Percentiles rank a stretch among this genome's conserved stretches.
Conservation (phyloP, 306 rosid species). For the Alnus glutinosa region DNA sequence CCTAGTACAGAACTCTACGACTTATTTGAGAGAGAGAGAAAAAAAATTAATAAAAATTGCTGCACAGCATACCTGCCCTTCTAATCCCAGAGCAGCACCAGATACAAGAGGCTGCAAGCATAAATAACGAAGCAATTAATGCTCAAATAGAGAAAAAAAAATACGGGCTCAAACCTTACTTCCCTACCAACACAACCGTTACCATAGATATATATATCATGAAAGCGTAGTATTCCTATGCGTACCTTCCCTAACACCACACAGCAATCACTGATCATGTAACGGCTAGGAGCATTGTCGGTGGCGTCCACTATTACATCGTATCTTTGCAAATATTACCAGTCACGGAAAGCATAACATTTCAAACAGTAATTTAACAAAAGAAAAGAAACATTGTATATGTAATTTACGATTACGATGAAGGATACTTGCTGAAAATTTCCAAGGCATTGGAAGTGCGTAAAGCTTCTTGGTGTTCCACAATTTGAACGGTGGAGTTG, state of each 20-base stretch:
- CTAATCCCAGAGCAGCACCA: conserved; percentile 96
- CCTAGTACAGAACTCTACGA: not conserved
- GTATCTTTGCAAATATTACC: conserved; percentile 52
- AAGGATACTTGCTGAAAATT: conserved; percentile 81
- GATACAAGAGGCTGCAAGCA: conserved; percentile 92
- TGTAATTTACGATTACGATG: not conserved
- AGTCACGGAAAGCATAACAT: conserved; percentile 41
- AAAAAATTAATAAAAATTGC: not conserved
- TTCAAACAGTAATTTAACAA: not conserved
- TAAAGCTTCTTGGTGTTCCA: conserved; percentile 82
- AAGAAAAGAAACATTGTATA: no score
- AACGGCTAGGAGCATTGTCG: conserved; percentile 96
- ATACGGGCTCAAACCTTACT: no score
- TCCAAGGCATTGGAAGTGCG: conserved; percentile 82
- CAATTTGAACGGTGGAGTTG: conserved; percentile 78
- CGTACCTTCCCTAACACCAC: conserved; percentile 90
- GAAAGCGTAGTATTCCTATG: no score
- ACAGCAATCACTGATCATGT: conserved; percentile 95
- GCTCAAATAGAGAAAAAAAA: not conserved
- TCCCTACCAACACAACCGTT: no score
- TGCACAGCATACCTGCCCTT: conserved; percentile 79
- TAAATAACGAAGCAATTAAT: conserved; percentile 33
- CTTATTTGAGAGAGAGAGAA: not conserved
- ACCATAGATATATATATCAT: no score
- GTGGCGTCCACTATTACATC: conserved; percentile 89